These are phyloP conservation scores for Ophiorrhiza pumila DNA, from an alignment of 257 asterid genomes.

Conservation along the genomic window DNA sequence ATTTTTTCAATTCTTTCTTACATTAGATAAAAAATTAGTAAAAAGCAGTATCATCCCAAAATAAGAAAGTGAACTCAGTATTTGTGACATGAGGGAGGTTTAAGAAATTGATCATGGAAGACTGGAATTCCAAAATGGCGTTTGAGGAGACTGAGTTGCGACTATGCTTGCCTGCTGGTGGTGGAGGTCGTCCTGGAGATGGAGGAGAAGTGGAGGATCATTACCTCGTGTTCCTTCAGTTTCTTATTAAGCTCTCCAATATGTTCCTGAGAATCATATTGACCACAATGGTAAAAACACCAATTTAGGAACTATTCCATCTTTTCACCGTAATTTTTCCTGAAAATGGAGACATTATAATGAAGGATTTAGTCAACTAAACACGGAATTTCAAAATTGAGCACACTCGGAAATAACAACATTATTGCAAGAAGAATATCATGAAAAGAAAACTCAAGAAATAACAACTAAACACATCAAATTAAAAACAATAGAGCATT, in stretches of 20 bases:
- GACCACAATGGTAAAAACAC: conserved; percentile 91
- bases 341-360: conserved; percentile 22
- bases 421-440: background rate
- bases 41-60: no score
- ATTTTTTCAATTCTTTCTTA: no score
- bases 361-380: conserved; percentile 4
- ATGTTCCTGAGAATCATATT: conserved; percentile 70
- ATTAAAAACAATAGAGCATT: background rate
- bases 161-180: conserved; percentile 60
- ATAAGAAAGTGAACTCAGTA: no score
- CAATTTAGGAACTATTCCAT: conserved; percentile 82
- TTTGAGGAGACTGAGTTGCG: conserved; percentile 42
- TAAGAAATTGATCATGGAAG: background rate
- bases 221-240: conserved; percentile 87
- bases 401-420: background rate
- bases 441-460: background rate
- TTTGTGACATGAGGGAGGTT: conserved; percentile 28
- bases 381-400: background rate
- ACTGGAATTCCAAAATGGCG: background rate
- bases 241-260: conserved; percentile 68
- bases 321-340: conserved; percentile 91
- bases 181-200: no score
- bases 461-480: conserved; percentile 8
- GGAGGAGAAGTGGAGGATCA: no score
- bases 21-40: no score